These are phyloP conservation scores for Cynara cardunculus DNA, from an alignment of 129 eudicot species.

Conservation along the genomic window DNA sequence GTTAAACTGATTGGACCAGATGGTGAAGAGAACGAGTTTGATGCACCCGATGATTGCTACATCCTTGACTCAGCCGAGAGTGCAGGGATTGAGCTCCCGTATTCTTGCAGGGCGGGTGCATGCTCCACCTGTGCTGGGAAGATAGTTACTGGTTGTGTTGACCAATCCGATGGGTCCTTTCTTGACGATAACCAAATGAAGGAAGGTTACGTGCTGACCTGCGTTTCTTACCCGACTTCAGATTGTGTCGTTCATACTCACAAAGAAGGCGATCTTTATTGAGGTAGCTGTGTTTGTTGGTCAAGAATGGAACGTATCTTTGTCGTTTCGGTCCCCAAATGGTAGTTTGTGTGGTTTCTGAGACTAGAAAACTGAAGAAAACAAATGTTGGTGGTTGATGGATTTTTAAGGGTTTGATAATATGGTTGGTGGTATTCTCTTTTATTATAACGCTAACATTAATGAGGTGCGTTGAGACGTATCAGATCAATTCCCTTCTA, in stretches of 20 bases:
- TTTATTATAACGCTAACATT: no score
- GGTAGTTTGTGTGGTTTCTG: conserved; percentile 20
- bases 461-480: no score
- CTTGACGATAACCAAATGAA: conserved; percentile 72
- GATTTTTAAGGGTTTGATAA: neutral
- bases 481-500: no score
- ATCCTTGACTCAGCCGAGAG: conserved; percentile 81
- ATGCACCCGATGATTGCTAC: conserved; percentile 76
- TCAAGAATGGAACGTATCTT: conserved; percentile 1
- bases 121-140: conserved; percentile 94
- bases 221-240: conserved; percentile 72
- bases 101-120: conserved; percentile 97
- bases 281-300: conserved; percentile 13
- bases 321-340: neutral
- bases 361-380: neutral
- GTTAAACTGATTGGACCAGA: conserved; percentile 60
- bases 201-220: conserved; percentile 74
- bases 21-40: conserved; percentile 78
- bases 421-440: neutral
- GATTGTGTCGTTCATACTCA: conserved; percentile 91
- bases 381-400: conserved; percentile 3
- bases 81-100: conserved; percentile 84
- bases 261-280: conserved; percentile 80
- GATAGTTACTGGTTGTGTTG: conserved; percentile 56
- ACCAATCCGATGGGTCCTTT: conserved; percentile 92